Evolutionary conservation across 2,329 filamentous ascomycete genomes (phyloP).

Genomic region (Fusarium chlamydosporum): DNA sequence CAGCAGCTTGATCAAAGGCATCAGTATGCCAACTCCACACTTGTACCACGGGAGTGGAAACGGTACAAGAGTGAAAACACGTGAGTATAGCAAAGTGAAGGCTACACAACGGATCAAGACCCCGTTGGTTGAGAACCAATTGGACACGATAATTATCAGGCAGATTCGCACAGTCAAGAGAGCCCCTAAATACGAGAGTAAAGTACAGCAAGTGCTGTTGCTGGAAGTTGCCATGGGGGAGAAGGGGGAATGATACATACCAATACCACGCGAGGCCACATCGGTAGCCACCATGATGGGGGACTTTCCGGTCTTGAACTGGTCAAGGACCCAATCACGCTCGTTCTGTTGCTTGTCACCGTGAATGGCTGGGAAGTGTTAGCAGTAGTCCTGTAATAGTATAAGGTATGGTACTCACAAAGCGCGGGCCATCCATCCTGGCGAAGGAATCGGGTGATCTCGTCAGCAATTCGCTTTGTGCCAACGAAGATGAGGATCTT

Average conservation of each 20-base stretch:
- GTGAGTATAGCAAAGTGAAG: conserved; percentile 73
- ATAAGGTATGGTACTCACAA: conserved; percentile 73
- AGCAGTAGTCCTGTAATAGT: conserved; percentile 49
- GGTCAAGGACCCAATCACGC: conserved; percentile 98
- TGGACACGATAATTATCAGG: conserved; percentile 86
- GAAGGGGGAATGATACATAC: conserved; percentile 82
- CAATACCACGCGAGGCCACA: conserved; percentile 99
- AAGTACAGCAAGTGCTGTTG: conserved; percentile 77
- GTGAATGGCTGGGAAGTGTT: conserved; percentile 81
- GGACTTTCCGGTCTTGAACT: conserved; percentile 99
- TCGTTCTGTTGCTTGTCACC: conserved; percentile 99
- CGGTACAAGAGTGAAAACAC: conserved; percentile 81
- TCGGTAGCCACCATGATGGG: conserved; percentile 99
- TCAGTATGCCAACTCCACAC: conserved; percentile 82
- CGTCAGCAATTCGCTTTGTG: conserved; percentile 95
- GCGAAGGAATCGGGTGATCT: conserved; percentile 96
- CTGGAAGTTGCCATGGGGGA: conserved; percentile 70
- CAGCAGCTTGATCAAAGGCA: conserved; percentile 80
- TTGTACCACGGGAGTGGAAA: conserved; percentile 74
- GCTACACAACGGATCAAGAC: conserved; percentile 78
- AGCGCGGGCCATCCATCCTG: conserved; percentile 98
- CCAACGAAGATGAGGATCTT: conserved; percentile 96
- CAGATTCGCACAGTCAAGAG: conserved; percentile 90
- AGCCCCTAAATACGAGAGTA: conserved; percentile 93
- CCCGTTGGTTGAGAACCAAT: conserved; percentile 84